Conservation (phyloP, 352 stramenopile genomes). For the Globisporangium canariense region DNA sequence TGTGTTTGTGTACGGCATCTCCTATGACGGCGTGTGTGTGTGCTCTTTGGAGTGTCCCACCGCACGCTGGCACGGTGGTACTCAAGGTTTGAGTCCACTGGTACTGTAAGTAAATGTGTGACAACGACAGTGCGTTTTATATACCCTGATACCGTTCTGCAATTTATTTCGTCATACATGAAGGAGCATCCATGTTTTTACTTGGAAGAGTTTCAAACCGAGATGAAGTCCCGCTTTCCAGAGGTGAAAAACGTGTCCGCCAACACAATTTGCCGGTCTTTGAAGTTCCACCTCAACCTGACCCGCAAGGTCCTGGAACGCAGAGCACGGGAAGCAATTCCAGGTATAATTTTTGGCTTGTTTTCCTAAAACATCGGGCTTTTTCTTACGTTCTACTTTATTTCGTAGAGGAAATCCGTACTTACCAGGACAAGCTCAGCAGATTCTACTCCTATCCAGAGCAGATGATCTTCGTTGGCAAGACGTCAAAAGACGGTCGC, state of each 20-base stretch:
- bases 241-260: not conserved
- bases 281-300: not conserved
- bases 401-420: not conserved
- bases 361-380: not conserved
- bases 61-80: too few relatives aligned
- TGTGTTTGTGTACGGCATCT: too few relatives aligned
- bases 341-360: not conserved
- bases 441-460: not conserved
- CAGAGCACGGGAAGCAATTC: not conserved
- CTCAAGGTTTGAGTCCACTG: too few relatives aligned
- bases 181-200: slow-evolving; percentile 3
- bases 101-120: too few relatives aligned
- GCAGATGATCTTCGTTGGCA: not conserved
- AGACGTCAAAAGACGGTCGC: not conserved
- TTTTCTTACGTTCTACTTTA: not conserved
- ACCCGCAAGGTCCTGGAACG: not conserved
- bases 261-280: not conserved
- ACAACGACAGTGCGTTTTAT: too few relatives aligned
- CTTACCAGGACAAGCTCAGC: not conserved
- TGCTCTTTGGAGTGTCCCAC: too few relatives aligned
- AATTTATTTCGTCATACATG: not conserved
- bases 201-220: not conserved
- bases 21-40: too few relatives aligned
- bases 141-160: not conserved
- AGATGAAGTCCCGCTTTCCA: not conserved